Evolutionary conservation across 1,284 basidiomycete species (phyloP), one percentile per base, ranked within the genome.

Genomic region (Peniophora sp.): DNA sequence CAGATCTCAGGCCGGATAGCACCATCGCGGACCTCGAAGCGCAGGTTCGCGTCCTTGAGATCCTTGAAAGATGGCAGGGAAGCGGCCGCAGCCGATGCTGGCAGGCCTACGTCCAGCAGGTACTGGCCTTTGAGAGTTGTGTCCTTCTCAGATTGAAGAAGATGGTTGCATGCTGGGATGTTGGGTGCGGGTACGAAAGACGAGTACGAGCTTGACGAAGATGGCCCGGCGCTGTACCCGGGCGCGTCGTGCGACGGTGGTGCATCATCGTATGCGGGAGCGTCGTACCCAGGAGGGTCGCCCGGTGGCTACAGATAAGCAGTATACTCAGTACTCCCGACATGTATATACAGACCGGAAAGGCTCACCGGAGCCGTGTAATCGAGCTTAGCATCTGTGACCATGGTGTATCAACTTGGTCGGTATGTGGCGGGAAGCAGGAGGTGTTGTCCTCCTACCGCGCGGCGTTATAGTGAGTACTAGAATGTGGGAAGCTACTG

Each of bases 41-140:
- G 12, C 3, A 55, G 35, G 36, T 55, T 45, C 16, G 45, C 24
- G 2, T 27, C n/a, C 10, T 45, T 46, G 14, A 50, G 17, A 11
- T 3, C 34, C 5, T 16, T 23, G 22, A 19, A n/a, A 8, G 17
- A n/a, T 2, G 14, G n/a, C 14, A 45, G 43, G 16, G 46, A 19
- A n/a, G 51, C 44, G 16, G 46, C 34, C 24, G 45, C 27, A n/a
- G 45, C 49, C 1, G 51, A 54, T 11, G 48, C 54, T 12, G 55
- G 54, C 3, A 56, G 2, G 44, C 24, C 36, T 36, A 56, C 3
- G 38, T 56, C 54, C 24, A 56, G 48, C 17, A 56, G 49, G 22
- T 56, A 19, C n/a, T 51, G 44, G 10, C 32, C 47, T 22, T 46
- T 48, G 9, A 56, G 32, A 11, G 34, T 2, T 6, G n/a, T 19